These are phyloP conservation scores for Glycine soja DNA, from an alignment of 306 rosid genomes.

Conservation along the genomic window DNA sequence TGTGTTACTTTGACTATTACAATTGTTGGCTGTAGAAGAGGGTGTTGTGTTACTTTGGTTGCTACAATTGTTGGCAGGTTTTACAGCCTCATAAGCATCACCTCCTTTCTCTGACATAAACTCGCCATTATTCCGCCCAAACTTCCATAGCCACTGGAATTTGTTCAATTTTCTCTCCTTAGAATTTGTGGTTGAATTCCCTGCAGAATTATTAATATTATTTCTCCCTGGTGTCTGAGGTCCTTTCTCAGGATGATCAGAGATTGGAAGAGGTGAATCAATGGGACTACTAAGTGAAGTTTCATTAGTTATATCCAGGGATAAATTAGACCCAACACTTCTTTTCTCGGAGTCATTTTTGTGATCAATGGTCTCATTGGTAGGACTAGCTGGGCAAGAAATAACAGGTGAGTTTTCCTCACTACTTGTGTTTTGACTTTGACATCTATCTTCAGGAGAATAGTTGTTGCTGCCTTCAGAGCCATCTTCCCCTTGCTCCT, in stretches of 20 bases:
- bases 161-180: slow-evolving; percentile 64
- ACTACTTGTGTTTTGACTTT: slow-evolving; percentile 51
- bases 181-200: slow-evolving; percentile 48
- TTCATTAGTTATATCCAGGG: slow-evolving; percentile 61
- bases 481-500: slow-evolving; percentile 55
- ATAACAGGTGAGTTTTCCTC: slow-evolving; percentile 61
- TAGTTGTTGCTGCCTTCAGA: slow-evolving; percentile 49
- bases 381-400: slow-evolving; percentile 67
- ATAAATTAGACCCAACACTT: slow-evolving; percentile 68
- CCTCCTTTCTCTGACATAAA: slow-evolving; percentile 63
- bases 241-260: slow-evolving; percentile 55
- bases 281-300: slow-evolving; percentile 33
- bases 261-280: slow-evolving; percentile 63
- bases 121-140: slow-evolving; percentile 63
- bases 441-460: slow-evolving; percentile 54
- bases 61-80: slow-evolving; percentile 38
- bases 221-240: slow-evolving; percentile 50
- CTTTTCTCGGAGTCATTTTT: slow-evolving; percentile 63
- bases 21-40: slow-evolving; percentile 40
- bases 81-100: slow-evolving; percentile 52
- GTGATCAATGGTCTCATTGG: slow-evolving; percentile 60
- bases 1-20: background rate
- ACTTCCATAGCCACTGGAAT: slow-evolving; percentile 83
- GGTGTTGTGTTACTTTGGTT: background rate
- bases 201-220: slow-evolving; percentile 40